Base-by-base conservation (phyloP, 2,329 filamentous ascomycete genomes). In the Paecilomyces formosus region DNA sequence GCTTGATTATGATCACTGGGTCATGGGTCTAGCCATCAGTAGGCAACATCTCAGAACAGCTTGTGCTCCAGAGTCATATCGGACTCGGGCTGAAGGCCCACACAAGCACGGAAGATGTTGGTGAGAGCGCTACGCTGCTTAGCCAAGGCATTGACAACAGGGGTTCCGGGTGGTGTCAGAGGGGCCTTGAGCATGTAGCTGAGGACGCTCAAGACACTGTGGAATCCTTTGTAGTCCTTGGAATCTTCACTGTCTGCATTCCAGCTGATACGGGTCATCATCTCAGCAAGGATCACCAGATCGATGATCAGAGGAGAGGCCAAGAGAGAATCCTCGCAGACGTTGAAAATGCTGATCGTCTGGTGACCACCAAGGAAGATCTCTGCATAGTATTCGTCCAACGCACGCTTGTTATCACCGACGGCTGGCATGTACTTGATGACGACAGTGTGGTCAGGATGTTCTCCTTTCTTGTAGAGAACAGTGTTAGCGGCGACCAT, bases 401-500 rank as follows among this genome's bases (percentile, higher is more conserved):
- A 84, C 57, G 94, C 94, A 73, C 94, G 92, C 86, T 99, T 99
- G 85, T 97, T 95, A 80, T 99, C 94, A 62, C 94, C 94, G 54
- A 99, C 94, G 63, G 92, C 91, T 35, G 94, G 94, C 92, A 99
- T 96, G 82, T 99, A 99, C 85, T 99, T 99, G 86, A 99, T 99
- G 68, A 99, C 94, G 60, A 99, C 94, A 60, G 90, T 95, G 81
- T 99, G 94, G 74, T 99, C 92, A 1, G 94, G 94, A 76, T 97
- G 92, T 80, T 99, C 94, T 67, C 88, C 92, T 70, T 90, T 81
- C 77, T 88, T 86, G 82, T 99, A 99, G 58, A 99, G 83, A 55
- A 97, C 87, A 55, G 79, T 81, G 81, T 99, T 99, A 71, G 94
- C 93, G 70, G 91, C 92, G 61, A 99, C 94, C 94, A 99, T 99